Evolutionary conservation across 2,329 filamentous ascomycete species (phyloP).

Genomic region (Penicillium sp.): DNA sequence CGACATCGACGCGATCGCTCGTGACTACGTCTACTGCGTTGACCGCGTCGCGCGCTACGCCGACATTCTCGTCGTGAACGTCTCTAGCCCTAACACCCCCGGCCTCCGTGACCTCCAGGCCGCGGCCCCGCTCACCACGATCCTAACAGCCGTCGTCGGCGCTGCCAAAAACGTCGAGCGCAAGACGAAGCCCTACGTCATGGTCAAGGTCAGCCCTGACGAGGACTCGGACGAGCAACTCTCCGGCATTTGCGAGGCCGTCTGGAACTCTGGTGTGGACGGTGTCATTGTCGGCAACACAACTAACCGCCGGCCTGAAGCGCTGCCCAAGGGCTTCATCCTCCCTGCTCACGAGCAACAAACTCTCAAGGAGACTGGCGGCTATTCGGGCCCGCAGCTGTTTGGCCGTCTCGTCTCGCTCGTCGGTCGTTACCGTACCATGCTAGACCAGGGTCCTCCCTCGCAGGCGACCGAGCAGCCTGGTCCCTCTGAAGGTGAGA

Average conservation of each 20-base stretch:
- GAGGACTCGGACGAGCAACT: constrained; percentile 87
- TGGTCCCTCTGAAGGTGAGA: constrained; percentile 27
- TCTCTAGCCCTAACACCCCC: constrained; percentile 94
- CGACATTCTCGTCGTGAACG: constrained; percentile 96
- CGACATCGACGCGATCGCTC: constrained; percentile 80
- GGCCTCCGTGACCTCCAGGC: constrained; percentile 87
- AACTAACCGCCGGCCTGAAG: constrained; percentile 77
- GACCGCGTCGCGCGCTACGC: constrained; percentile 82
- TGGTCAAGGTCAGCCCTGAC: constrained; percentile 98
- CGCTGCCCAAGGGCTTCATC: constrained; percentile 70
- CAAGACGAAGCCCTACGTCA: constrained; percentile 77
- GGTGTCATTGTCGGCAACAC: constrained; percentile 98
- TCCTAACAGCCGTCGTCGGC: constrained; percentile 81
- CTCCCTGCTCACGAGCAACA: constrained; percentile 71
- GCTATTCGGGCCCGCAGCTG: constrained; percentile 89
- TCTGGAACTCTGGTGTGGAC: constrained; percentile 83
- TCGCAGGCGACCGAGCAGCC: constrained; percentile 3
- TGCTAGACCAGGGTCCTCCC: constrained; percentile 63
- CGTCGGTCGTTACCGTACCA: constrained; percentile 77
- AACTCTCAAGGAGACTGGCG: constrained; percentile 77
- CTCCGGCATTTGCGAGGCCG: constrained; percentile 83
- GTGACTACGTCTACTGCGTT: constrained; percentile 88
- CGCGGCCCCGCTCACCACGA: constrained; percentile 77
- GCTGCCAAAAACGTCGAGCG: constrained; percentile 74
- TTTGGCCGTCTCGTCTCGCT: constrained; percentile 80